These are phyloP conservation scores for Geosiphon pyriformis DNA, from an alignment of 192 early-diverging fungal species.

Conservation along the genomic window DNA sequence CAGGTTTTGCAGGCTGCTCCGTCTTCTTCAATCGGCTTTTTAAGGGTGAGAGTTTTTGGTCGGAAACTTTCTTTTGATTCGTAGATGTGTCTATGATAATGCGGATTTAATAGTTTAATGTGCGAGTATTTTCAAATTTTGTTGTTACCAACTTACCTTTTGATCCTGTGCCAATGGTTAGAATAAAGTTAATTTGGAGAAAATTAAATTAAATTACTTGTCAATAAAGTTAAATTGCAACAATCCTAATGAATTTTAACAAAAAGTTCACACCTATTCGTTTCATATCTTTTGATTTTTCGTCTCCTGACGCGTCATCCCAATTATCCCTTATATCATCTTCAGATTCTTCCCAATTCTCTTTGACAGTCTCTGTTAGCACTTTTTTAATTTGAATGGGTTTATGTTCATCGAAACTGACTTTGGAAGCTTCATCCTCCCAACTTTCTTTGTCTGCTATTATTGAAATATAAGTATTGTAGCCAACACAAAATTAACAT, in stretches of 20 bases:
- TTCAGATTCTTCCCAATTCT: constrained; percentile 42
- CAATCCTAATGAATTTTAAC: neutral
- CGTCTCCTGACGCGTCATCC: constrained; percentile 38
- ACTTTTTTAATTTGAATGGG: constrained; percentile 26
- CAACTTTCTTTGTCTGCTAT: constrained; percentile 1
- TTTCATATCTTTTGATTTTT: constrained; percentile 23
- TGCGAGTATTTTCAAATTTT: no score
- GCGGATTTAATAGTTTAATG: no score
- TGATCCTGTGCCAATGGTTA: no score
- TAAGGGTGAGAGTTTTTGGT: neutral
- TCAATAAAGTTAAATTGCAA: no score
- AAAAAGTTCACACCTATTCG: neutral
- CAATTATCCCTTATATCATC: constrained; percentile 50
- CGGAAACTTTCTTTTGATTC: no score
- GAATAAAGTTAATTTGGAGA: no score
- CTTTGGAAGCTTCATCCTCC: constrained; percentile 39
- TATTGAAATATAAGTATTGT: neutral
- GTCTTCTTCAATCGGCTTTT: neutral
- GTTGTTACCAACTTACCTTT: no score
- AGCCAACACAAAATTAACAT: neutral
- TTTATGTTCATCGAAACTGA: constrained; percentile 14
- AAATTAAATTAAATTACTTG: no score
- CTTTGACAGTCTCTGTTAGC: constrained; percentile 34
- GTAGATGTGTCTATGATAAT: no score
- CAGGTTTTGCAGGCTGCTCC: neutral